phyloP scores from a whole-genome alignment of 192 early-diverging fungal species.

The Linnemannia hyalina region DNA sequence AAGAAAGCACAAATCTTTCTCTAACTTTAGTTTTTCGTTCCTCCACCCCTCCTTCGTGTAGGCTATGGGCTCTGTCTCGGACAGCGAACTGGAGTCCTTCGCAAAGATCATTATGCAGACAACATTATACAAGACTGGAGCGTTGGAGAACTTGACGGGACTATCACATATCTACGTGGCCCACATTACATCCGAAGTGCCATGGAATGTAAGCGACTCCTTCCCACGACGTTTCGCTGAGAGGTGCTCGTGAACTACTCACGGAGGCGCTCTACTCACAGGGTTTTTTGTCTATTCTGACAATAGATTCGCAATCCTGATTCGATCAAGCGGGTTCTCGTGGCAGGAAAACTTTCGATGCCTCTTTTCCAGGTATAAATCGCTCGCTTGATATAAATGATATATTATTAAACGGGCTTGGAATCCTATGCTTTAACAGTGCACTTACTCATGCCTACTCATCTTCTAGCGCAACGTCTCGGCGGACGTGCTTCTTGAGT shows the following conservation, averaged over 20 bases:
- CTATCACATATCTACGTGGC: conserved; percentile 25
- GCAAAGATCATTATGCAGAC: conserved; percentile 54
- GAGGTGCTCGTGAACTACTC: background rate
- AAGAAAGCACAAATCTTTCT: background rate
- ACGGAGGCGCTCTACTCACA: background rate
- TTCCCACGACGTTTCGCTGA: background rate
- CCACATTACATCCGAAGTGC: conserved; percentile 38
- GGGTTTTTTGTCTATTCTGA: background rate
- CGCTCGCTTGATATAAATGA: background rate
- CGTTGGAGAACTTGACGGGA: conserved; percentile 30
- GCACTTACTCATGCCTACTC: background rate
- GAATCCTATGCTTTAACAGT: background rate
- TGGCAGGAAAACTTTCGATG: conserved; percentile 33
- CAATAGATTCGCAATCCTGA: conserved; percentile 30
- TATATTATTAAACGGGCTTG: background rate
- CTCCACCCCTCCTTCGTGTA: background rate
- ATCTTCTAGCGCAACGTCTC: conserved; percentile 39
- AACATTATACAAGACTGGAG: conserved; percentile 30
- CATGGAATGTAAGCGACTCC: conserved; percentile 35
- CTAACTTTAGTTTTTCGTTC: too few relatives aligned
- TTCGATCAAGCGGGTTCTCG: conserved; percentile 40
- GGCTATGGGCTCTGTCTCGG: conserved; percentile 47
- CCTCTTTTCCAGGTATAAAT: conserved; percentile 50
- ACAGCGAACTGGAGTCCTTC: conserved; percentile 34
- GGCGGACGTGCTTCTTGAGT: conserved; percentile 37